Conservation (phyloP, 768 basidiomycete species). For the Coprinopsis marcescibilis region DNA sequence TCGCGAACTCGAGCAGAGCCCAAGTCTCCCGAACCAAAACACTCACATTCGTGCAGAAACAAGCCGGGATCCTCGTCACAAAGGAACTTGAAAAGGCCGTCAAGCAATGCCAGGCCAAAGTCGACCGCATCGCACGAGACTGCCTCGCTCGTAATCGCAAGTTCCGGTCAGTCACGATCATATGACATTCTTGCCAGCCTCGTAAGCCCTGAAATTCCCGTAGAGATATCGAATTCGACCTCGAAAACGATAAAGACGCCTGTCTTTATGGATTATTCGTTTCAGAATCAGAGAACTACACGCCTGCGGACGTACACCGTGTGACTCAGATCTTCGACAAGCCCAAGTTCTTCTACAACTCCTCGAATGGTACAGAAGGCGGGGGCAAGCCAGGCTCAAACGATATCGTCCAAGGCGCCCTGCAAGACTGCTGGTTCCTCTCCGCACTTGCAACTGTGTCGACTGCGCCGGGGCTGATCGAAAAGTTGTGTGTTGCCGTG, state of each 20-base stretch:
- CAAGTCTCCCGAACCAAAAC: too few relatives aligned
- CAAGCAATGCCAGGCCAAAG: conserved; percentile 38
- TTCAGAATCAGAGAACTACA: conserved; percentile 15
- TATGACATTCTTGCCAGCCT: not conserved
- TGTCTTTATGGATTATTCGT: conserved; percentile 31
- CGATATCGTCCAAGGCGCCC: conserved; percentile 45
- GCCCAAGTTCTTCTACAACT: conserved; percentile 46
- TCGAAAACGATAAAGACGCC: conserved; percentile 44
- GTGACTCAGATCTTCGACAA: conserved; percentile 49
- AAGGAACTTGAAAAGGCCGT: conserved; percentile 39
- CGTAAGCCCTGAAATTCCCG: not conserved
- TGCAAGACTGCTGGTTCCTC: conserved; percentile 57
- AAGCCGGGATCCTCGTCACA: conserved; percentile 42
- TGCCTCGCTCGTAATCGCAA: conserved; percentile 44
- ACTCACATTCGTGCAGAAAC: conserved; percentile 23
- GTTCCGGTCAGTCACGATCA: conserved; percentile 37
- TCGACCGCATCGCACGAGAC: conserved; percentile 37
- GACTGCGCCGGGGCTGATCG: conserved; percentile 40
- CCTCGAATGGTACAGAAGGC: too few relatives aligned
- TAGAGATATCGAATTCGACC: conserved; percentile 54
- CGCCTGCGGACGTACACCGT: conserved; percentile 27
- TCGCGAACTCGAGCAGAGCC: too few relatives aligned
- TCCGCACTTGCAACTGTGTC: conserved; percentile 47
- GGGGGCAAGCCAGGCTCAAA: conserved; percentile 34
- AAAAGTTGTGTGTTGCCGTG: conserved; percentile 45